Percentiles rank a stretch among this genome's conserved stretches.
Evolutionary conservation across 441 rosid genomes (phyloP).

Genomic region (Populus hybrid): DNA sequence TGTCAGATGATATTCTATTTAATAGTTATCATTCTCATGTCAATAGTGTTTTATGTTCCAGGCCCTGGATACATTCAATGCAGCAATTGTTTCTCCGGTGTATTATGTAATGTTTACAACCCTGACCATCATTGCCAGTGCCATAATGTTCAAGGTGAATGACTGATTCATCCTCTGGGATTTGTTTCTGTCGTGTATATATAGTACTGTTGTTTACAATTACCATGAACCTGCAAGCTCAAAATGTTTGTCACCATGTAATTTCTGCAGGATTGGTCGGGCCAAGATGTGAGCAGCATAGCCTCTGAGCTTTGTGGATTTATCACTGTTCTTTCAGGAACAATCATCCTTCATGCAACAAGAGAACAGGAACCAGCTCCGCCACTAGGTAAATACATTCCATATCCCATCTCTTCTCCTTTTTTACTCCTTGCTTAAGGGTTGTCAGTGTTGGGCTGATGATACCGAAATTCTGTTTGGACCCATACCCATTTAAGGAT

Average conservation of each 20-base stretch:
- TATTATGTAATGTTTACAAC: conserved; percentile 72
- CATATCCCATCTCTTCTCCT: not conserved
- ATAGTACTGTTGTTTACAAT: not conserved
- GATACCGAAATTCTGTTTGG: not conserved
- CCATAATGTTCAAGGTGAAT: conserved; percentile 89
- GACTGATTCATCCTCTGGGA: conserved; percentile 24
- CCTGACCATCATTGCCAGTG: conserved; percentile 87
- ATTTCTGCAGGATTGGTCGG: conserved; percentile 52
- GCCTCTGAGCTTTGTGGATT: conserved; percentile 62
- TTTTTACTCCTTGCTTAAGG: not conserved
- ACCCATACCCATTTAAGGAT: not conserved
- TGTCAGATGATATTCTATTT: not conserved
- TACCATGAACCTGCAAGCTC: not conserved
- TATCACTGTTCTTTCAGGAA: conserved; percentile 57
- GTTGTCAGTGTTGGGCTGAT: not conserved
- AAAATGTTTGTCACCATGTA: not conserved
- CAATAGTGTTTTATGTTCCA: conserved; percentile 22
- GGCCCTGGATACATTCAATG: conserved; percentile 92
- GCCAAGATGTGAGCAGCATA: conserved; percentile 56
- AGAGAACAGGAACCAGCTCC: not conserved
- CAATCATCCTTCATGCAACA: conserved; percentile 45
- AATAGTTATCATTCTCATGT: not conserved
- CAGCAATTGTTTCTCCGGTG: conserved; percentile 42
- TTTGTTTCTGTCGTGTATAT: conserved; percentile 12
- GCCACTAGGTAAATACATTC: conserved; percentile 33